Base-by-base conservation (phyloP, 345 rosid species). In the Psidium guajava region DNA sequence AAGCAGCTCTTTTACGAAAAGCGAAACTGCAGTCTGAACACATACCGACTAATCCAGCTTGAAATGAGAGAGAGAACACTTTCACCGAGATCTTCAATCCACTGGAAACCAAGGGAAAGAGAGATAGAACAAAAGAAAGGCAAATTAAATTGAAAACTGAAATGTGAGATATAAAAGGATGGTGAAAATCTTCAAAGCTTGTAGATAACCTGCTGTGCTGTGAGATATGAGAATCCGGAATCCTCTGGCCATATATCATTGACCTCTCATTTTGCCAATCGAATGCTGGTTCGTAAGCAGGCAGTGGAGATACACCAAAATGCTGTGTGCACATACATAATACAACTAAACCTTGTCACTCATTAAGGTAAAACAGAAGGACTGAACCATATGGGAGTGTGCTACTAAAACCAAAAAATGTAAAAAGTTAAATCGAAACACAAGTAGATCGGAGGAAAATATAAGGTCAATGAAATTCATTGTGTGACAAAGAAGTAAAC, bases 231-330 rank as follows among this genome's bases (percentile, higher is more conserved):
- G 95, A 87, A 89, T 96, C 99, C 11, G 96, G 95, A 88, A 90
- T 93, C 91, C 99, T 94, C 90, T 96, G 99, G 55, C 99, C 99
- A 91, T 91, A 92, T 85, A 94, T 96, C 93, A 92, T 87, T 36
- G 94, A 92, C 89, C 99, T 94, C 92, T 97, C 99, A 89, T 91
- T 96, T 88, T 96, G 99, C 99, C 99, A 97, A 82, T 97, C 99
- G 89, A 96, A 97, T 86, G 99, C 98, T n/a, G 99, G 98, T 89
- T 97, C 99, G 85, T 97, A 97, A 52, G 99, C 96, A 90, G 99
- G 99, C 50, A 97, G 93, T 21, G 99, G 97, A 87, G 99, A 95
- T 81, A 85, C 92, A 73, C 98, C 98, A 91, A 96, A 93, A 90
- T 95, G 98, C 99, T 97, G 91, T 89, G 88, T 82, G 50, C 53